A percentile compares a stretch with the other conserved stretches of the same genome.
phyloP scores from a whole-genome alignment of 75 land plant genomes.

The Isoetes taiwanensis region DNA sequence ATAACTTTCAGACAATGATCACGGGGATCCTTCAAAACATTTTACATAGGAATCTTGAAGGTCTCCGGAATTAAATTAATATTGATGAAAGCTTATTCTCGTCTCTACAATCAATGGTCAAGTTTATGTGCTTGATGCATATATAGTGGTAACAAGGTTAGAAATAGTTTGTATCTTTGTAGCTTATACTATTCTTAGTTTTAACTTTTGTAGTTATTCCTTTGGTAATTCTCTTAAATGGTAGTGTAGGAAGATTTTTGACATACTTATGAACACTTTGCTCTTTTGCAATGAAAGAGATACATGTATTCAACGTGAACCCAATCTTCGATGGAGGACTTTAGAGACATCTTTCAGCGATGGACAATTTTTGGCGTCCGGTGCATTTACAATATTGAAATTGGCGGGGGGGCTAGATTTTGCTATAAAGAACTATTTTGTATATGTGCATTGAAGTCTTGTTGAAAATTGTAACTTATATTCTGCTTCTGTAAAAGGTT shows the following conservation, averaged over 20 bases:
- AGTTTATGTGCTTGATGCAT: conserved; percentile 68
- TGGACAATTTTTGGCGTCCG: conserved; percentile 66
- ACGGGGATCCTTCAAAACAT: conserved; percentile 84
- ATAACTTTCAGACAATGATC: no score
- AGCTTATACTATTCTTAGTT: no score
- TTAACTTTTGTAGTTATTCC: no score
- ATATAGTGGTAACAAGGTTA: conserved; percentile 53
- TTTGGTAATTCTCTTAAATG: no score
- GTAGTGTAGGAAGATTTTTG: no score
- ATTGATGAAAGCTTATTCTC: conserved; percentile 68
- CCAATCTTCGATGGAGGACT: conserved; percentile 48
- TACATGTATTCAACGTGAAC: conserved; percentile 49
- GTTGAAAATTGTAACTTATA: no score
- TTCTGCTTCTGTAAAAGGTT: no score
- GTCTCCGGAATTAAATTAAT: conserved; percentile 68
- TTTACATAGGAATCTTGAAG: conserved; percentile 33
- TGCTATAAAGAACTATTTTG: not conserved
- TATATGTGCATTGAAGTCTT: no score
- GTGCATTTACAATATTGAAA: conserved; percentile 16
- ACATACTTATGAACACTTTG: not conserved
- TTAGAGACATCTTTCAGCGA: conserved; percentile 88
- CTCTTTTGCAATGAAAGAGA: conserved; percentile 17
- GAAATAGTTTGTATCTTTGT: no score
- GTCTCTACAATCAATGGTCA: conserved; percentile 54
- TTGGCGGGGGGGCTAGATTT: no score